A percentile compares a stretch with the other conserved stretches of the same genome.
These are phyloP conservation scores for Alisma plantagoaquatica DNA, from an alignment of 106 monocot species.

Conservation along the genomic window DNA sequence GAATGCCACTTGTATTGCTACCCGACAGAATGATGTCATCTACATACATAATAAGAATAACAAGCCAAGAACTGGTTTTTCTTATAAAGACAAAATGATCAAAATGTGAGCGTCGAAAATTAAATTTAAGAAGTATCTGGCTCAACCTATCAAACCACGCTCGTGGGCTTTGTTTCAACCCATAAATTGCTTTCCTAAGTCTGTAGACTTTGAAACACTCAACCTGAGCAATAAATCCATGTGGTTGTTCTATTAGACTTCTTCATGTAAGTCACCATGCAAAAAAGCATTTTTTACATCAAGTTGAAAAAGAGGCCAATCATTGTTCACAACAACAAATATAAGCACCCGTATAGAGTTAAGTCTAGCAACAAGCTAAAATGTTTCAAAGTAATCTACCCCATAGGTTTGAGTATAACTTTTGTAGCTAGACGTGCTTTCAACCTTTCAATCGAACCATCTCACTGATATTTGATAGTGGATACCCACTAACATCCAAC, in stretches of 20 bases:
- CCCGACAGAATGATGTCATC: neutral
- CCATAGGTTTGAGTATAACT: no score
- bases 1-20: neutral
- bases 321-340: no score
- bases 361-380: no score
- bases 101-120: neutral
- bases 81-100: neutral
- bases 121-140: neutral
- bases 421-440: no score
- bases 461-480: no score
- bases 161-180: neutral
- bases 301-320: neutral
- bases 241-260: neutral
- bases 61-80: neutral
- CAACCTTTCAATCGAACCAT: no score
- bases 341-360: no score
- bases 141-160: neutral
- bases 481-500: no score
- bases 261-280: neutral
- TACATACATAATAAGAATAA: neutral
- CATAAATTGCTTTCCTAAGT: neutral
- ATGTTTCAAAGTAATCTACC: no score
- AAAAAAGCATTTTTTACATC: neutral
- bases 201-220: neutral
- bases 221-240: neutral